Evolutionary conservation across 257 asterid species (phyloP).

Genomic region (Salvia miltiorrhiza): DNA sequence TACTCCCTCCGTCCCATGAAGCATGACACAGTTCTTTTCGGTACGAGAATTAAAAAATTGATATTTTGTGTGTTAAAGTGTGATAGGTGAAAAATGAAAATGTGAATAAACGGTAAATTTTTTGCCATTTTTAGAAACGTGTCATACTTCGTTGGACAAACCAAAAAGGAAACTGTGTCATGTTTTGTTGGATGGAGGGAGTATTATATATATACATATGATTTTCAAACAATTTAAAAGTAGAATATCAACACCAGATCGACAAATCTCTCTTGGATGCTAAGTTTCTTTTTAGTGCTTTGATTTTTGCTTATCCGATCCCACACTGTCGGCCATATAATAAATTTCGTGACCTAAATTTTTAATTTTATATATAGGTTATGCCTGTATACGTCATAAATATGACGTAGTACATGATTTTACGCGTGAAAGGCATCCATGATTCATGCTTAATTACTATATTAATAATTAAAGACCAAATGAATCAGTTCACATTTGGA

Average conservation of each 20-base stretch:
- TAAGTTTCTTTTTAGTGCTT: not conserved
- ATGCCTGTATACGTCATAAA: not conserved
- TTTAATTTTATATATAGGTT: not conserved
- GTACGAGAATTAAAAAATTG: too few relatives aligned
- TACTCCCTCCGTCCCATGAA: too few relatives aligned
- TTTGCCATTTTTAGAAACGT: too few relatives aligned
- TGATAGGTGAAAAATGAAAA: too few relatives aligned
- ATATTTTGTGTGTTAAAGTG: too few relatives aligned
- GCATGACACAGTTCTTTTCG: too few relatives aligned
- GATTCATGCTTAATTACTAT: not conserved
- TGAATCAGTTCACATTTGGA: constrained; percentile 13
- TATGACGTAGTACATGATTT: not conserved
- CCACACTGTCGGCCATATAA: not conserved
- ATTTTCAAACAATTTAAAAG: not conserved
- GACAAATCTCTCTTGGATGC: not conserved
- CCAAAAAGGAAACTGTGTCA: too few relatives aligned
- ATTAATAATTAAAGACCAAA: not conserved
- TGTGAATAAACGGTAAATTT: too few relatives aligned
- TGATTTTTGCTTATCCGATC: not conserved
- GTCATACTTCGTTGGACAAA: too few relatives aligned
- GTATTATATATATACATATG: too few relatives aligned
- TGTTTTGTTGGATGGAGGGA: too few relatives aligned
- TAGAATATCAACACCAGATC: not conserved
- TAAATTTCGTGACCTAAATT: not conserved
- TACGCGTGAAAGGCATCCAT: constrained; percentile 3